phyloP scores from a whole-genome alignment of 129 eudicot genomes.

The Helichrysum umbraculigerum region DNA sequence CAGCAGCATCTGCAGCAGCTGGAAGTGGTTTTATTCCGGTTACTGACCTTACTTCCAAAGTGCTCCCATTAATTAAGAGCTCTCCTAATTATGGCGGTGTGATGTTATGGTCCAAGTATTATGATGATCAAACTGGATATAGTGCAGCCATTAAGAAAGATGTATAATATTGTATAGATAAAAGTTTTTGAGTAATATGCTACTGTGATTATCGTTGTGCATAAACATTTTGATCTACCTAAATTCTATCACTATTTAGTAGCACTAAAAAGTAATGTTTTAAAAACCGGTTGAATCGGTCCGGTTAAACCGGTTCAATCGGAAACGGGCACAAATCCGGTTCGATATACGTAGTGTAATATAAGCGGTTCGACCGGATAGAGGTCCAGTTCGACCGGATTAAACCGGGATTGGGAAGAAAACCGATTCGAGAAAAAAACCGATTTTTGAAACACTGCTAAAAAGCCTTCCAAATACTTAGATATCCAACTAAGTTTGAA shows the following conservation, averaged over 20 bases:
- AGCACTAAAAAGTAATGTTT: background rate
- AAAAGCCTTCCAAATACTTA: background rate
- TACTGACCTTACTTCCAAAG: slow-evolving; percentile 30
- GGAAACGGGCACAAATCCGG: no score
- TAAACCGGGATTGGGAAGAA: no score
- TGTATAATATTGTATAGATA: slow-evolving; percentile 6
- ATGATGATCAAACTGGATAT: slow-evolving; percentile 40
- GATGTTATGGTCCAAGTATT: slow-evolving; percentile 37
- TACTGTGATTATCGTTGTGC: background rate
- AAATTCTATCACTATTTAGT: no score
- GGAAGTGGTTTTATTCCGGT: slow-evolving; percentile 47
- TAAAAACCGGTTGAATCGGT: no score
- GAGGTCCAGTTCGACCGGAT: no score
- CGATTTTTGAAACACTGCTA: no score
- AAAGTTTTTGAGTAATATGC: background rate
- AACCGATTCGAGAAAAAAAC: no score
- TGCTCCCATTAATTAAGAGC: slow-evolving; percentile 36
- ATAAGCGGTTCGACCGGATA: no score
- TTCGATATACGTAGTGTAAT: no score
- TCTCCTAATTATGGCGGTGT: slow-evolving; percentile 43
- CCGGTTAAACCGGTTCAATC: no score
- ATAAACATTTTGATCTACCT: background rate
- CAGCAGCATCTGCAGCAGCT: slow-evolving; percentile 42
- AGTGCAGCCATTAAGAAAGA: slow-evolving; percentile 32
- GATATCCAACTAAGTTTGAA: background rate